phyloP scores from a whole-genome alignment of 2,329 filamentous ascomycete genomes.

The Stagonosporopsis cucurbitacearum region DNA sequence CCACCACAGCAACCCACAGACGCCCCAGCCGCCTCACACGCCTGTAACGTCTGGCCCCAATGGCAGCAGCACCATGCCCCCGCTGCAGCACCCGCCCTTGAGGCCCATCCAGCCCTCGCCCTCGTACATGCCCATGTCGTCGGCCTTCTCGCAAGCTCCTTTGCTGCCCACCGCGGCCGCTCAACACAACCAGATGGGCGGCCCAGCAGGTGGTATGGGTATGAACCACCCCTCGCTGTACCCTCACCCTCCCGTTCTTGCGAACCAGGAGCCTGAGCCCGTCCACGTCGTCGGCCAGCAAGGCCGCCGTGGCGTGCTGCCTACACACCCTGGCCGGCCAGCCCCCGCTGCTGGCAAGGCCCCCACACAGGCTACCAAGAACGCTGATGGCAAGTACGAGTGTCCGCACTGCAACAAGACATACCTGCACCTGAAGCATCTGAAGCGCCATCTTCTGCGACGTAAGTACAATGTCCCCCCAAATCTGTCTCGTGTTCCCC shows the following conservation, averaged over 20 bases:
- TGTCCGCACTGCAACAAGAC: conserved; percentile 99
- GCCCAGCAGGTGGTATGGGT: conserved; percentile 48
- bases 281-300: conserved; percentile 96
- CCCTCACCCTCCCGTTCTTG: conserved; percentile 45
- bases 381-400: conserved; percentile 96
- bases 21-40: conserved; percentile 48
- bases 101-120: conserved; percentile 48
- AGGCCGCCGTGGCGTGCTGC: conserved; percentile 87
- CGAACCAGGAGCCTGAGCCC: conserved; percentile 62
- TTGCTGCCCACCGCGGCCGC: conserved; percentile 43
- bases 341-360: conserved; percentile 81
- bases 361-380: conserved; percentile 87
- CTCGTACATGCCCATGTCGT: conserved; percentile 41
- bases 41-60: conserved; percentile 43
- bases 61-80: conserved; percentile 41
- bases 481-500: not conserved
- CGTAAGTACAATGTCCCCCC: conserved; percentile 69
- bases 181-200: conserved; percentile 44
- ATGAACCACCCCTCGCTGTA: conserved; percentile 48
- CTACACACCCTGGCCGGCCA: conserved; percentile 85
- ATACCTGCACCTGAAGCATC: conserved; percentile 94
- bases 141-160: conserved; percentile 45
- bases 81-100: conserved; percentile 48
- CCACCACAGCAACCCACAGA: conserved; percentile 49
- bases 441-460: conserved; percentile 93